Conservation (phyloP, 2,329 filamentous ascomycete species). For the Metarhizium guizhouense region DNA sequence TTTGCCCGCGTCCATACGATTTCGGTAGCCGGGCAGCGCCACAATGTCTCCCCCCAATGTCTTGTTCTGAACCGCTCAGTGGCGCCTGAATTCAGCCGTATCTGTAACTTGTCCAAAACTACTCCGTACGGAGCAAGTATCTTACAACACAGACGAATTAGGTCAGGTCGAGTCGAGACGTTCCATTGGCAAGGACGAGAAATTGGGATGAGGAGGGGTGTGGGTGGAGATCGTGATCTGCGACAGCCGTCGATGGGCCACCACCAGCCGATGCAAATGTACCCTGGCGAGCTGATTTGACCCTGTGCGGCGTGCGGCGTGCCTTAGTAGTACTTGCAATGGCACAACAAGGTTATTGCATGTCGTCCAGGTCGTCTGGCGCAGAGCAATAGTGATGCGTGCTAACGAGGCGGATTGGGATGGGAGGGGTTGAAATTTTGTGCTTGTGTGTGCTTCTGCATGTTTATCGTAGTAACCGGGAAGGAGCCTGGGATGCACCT, state of each 20-base stretch:
- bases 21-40: too few relatives aligned
- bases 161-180: not conserved
- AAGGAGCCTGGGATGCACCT: too few relatives aligned
- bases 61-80: not conserved
- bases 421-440: too few relatives aligned
- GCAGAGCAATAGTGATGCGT: not conserved
- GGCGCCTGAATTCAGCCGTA: not conserved
- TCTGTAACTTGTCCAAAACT: not conserved
- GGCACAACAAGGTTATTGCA: not conserved
- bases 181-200: not conserved
- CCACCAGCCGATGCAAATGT: not conserved
- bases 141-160: not conserved
- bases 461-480: too few relatives aligned
- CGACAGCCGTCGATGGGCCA: not conserved
- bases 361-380: not conserved
- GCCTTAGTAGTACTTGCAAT: not conserved
- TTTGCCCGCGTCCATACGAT: too few relatives aligned
- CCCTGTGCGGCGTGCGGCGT: not conserved
- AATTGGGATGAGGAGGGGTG: not conserved
- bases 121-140: not conserved
- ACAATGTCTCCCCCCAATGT: not conserved
- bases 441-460: too few relatives aligned
- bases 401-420: not conserved
- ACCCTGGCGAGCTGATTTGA: not conserved
- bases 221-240: not conserved